Conservation (phyloP, 2,329 filamentous ascomycete species). For the Sclerotinia spermophila region DNA sequence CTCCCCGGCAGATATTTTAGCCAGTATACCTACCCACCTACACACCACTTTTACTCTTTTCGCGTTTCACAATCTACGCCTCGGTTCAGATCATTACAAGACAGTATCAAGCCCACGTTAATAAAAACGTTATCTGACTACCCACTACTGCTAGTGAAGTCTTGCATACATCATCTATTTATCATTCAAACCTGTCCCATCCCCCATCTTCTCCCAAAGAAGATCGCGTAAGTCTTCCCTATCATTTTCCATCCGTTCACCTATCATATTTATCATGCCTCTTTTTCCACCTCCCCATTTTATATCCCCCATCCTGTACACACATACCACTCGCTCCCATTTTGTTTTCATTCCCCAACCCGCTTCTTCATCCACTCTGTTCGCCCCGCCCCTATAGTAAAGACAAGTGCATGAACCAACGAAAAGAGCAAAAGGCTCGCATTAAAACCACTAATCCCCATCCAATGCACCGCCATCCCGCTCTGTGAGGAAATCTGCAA, state of each 20-base stretch:
- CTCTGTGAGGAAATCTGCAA: not conserved
- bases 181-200: not conserved
- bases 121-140: not conserved
- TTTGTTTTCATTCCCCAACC: not conserved
- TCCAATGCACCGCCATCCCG: conserved; percentile 6
- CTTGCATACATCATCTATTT: not conserved
- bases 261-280: not conserved
- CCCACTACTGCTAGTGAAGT: conserved; percentile 4
- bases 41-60: not conserved
- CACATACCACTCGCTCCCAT: not conserved
- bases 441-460: conserved; percentile 1
- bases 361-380: not conserved
- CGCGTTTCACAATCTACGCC: not conserved
- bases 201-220: not conserved
- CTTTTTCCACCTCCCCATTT: not conserved
- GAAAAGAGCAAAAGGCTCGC: conserved; percentile 8
- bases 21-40: not conserved
- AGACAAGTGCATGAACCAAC: conserved; percentile 3
- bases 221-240: not conserved
- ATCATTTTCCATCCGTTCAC: not conserved
- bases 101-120: not conserved
- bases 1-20: not conserved
- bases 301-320: not conserved
- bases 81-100: not conserved
- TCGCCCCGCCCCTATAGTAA: not conserved